These are phyloP conservation scores for Apiotrichum laibachii DNA, from an alignment of 1,284 basidiomycete genomes.

Conservation along the genomic window DNA sequence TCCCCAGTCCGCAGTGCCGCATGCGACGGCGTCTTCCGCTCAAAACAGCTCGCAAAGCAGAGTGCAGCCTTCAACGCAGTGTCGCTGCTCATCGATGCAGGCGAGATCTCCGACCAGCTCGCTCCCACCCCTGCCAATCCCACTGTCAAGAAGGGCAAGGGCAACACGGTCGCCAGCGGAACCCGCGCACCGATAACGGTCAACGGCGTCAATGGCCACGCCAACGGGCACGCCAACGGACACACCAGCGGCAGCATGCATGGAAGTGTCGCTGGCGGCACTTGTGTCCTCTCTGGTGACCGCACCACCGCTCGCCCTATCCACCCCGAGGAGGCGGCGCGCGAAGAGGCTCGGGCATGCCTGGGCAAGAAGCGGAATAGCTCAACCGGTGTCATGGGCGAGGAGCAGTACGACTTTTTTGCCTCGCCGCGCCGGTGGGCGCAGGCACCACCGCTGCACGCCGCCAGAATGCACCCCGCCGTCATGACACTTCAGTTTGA, in stretches of 20 bases:
- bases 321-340: not conserved
- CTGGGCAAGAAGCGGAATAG: not conserved
- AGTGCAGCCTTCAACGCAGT: conserved; percentile 21
- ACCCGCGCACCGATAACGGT: not conserved
- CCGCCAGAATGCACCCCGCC: not conserved
- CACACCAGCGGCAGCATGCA: not conserved
- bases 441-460: not conserved
- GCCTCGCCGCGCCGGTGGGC: conserved; percentile 1
- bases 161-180: not conserved
- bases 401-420: conserved; percentile 1
- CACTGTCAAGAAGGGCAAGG: conserved; percentile 4
- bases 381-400: not conserved
- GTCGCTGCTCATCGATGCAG: conserved; percentile 16
- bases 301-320: not conserved
- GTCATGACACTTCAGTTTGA: not conserved
- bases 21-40: conserved; percentile 2
- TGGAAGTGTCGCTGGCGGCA: not conserved
- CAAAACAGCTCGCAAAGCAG: conserved; percentile 26
- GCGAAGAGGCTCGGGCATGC: not conserved
- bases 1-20: conserved; percentile 6
- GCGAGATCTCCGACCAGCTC: conserved; percentile 26
- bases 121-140: conserved; percentile 21
- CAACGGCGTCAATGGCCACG: not conserved
- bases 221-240: not conserved
- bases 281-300: not conserved